Evolutionary conservation across 1,139 yeast species (phyloP).

Genomic region (Scheffersomyces insectosa): DNA sequence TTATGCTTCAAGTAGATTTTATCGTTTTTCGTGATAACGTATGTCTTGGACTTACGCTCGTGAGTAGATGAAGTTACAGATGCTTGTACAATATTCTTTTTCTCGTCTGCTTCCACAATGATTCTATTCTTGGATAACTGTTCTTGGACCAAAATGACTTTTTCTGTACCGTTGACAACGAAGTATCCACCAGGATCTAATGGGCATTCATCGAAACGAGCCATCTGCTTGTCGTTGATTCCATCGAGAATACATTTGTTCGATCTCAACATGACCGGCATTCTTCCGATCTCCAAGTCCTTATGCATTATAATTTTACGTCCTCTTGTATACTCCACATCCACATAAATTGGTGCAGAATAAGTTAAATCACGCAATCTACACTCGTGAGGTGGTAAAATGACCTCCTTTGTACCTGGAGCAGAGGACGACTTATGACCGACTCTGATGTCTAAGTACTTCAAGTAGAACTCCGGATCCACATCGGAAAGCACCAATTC

Average conservation of each 20-base stretch:
- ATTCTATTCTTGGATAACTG: constrained; percentile 96
- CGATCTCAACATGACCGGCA: constrained; percentile 97
- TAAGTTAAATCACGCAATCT: constrained; percentile 92
- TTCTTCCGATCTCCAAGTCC: constrained; percentile 92
- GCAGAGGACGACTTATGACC: constrained; percentile 65
- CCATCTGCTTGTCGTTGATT: constrained; percentile 80
- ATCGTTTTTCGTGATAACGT: constrained; percentile 88
- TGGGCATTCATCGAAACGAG: constrained; percentile 89
- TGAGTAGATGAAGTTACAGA: constrained; percentile 97
- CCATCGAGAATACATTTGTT: constrained; percentile 87
- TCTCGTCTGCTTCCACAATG: constrained; percentile 95
- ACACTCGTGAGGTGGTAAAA: constrained; percentile 94
- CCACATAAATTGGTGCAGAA: constrained; percentile 95
- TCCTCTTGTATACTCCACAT: constrained; percentile 95
- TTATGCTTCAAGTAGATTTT: constrained; percentile 91
- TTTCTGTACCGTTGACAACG: constrained; percentile 96
- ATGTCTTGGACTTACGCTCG: constrained; percentile 95
- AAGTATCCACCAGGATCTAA: constrained; percentile 98
- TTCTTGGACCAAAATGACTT: constrained; percentile 94
- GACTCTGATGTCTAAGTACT: constrained; percentile 87
- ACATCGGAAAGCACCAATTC: constrained; percentile 89
- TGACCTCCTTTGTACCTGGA: constrained; percentile 56
- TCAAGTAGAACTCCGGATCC: constrained; percentile 93
- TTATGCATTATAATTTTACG: constrained; percentile 85
- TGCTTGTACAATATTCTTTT: constrained; percentile 92